Conservation (phyloP, 78 protist genomes). For the Dictyostelium purpureum region DNA sequence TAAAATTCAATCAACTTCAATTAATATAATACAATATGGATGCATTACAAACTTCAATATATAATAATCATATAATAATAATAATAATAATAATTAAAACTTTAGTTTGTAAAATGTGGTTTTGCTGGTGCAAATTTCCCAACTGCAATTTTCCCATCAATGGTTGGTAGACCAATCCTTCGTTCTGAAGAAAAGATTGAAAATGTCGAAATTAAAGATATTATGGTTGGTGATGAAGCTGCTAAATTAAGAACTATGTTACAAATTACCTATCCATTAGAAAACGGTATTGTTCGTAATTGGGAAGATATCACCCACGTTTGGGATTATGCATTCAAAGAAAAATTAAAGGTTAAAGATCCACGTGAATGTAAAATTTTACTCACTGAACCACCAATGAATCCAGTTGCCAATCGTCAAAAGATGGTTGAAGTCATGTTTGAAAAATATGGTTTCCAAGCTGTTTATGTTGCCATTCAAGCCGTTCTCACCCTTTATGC, state of each 20-base stretch:
- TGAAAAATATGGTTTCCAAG: constrained; percentile 96
- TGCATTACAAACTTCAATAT: not conserved
- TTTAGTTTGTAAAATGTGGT: constrained; percentile 98
- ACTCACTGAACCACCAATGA: constrained; percentile 99
- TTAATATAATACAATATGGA: no score
- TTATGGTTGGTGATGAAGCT: constrained; percentile 99
- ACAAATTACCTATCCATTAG: constrained; percentile 95
- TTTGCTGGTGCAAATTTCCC: constrained; percentile 99
- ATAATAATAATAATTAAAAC: not conserved
- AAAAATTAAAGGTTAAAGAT: constrained; percentile 87
- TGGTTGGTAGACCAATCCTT: constrained; percentile 98
- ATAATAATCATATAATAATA: not conserved
- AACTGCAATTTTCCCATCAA: constrained; percentile 95
- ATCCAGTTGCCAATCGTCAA: constrained; percentile 88
- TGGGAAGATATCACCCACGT: constrained; percentile 93
- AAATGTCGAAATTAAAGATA: constrained; percentile 90
- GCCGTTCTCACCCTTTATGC: constrained; percentile 98
- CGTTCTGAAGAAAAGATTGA: constrained; percentile 93
- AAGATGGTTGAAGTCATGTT: constrained; percentile 95
- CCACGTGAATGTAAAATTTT: constrained; percentile 93
- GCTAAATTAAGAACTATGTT: constrained; percentile 89
- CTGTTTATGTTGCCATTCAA: constrained; percentile 94
- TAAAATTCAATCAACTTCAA: no score
- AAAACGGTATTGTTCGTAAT: constrained; percentile 96
- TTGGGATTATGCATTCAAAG: constrained; percentile 97